A percentile compares a stretch with the other conserved stretches of the same genome.
These are phyloP conservation scores for Cicer judaicum DNA, from an alignment of 306 rosid species.

Conservation along the genomic window DNA sequence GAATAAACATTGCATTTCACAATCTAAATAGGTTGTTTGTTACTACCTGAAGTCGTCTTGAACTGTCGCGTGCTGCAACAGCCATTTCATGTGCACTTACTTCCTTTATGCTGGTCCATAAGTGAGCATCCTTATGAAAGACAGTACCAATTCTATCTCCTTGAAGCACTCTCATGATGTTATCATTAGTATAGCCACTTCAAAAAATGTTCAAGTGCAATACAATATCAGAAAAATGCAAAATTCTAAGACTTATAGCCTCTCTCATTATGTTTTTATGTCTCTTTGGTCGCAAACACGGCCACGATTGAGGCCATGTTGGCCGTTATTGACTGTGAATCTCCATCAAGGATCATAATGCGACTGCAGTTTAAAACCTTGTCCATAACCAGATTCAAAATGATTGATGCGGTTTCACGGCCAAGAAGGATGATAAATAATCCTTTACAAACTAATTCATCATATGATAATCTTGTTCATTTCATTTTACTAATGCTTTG, in stretches of 20 bases:
- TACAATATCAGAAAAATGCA: conserved; percentile 39
- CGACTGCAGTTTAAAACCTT: too few relatives aligned
- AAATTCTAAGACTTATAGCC: background rate
- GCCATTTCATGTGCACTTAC: conserved; percentile 82
- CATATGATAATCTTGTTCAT: conserved; percentile 1
- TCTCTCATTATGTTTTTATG: too few relatives aligned
- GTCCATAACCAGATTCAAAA: background rate
- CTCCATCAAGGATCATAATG: too few relatives aligned
- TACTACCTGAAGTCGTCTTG: conserved; percentile 69
- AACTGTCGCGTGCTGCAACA: conserved; percentile 70
- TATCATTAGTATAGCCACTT: conserved; percentile 79
- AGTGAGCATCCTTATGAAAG: conserved; percentile 84
- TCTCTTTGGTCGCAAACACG: too few relatives aligned
- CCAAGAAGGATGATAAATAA: background rate
- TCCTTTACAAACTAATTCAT: conserved; percentile 11
- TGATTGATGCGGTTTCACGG: background rate
- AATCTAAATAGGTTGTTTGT: background rate
- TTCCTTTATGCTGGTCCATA: conserved; percentile 73
- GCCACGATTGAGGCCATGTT: too few relatives aligned
- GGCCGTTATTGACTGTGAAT: too few relatives aligned
- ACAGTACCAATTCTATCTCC: conserved; percentile 85
- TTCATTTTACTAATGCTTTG: background rate
- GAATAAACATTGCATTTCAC: conserved; percentile 31
- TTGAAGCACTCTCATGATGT: conserved; percentile 74
- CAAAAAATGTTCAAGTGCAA: conserved; percentile 33